phyloP scores from a whole-genome alignment of 1,139 yeast genomes.

The Scheffersomyces quercinus region DNA sequence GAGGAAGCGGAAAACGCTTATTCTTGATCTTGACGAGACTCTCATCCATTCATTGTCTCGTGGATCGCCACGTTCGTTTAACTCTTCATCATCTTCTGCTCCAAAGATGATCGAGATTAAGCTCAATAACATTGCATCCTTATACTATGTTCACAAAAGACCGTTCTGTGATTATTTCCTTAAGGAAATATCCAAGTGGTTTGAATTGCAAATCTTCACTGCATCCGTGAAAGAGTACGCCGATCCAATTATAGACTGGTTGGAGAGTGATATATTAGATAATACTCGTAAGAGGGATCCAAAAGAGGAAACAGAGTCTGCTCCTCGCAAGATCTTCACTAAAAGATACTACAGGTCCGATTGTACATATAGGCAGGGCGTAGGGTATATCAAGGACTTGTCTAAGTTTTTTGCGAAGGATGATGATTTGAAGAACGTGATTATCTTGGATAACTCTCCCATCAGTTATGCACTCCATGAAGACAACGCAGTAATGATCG shows the following conservation, averaged over 20 bases:
- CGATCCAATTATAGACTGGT: constrained; percentile 93
- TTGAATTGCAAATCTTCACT: constrained; percentile 83
- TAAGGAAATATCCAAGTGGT: constrained; percentile 81
- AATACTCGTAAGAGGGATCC: constrained; percentile 1
- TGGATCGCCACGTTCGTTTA: constrained; percentile 46
- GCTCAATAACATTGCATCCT: constrained; percentile 65
- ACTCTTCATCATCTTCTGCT: constrained; percentile 42
- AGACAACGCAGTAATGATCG: constrained; percentile 87
- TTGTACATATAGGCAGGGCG: constrained; percentile 74
- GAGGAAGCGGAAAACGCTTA: constrained; percentile 61
- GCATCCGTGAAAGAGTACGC: constrained; percentile 96
- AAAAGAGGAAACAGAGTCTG: constrained; percentile 3
- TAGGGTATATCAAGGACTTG: constrained; percentile 87
- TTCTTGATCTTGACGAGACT: constrained; percentile 91
- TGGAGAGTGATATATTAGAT: constrained; percentile 45
- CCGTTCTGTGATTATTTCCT: constrained; percentile 89
- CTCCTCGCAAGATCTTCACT: constrained; percentile 36
- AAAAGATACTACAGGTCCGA: constrained; percentile 76
- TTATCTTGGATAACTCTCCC: constrained; percentile 91
- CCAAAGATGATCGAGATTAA: constrained; percentile 84
- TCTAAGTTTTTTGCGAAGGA: constrained; percentile 44
- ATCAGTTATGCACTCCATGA: constrained; percentile 81
- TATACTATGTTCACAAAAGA: constrained; percentile 88
- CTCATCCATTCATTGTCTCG: constrained; percentile 86
- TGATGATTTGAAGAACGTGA: constrained; percentile 69